Conservation (phyloP, 2,329 filamentous ascomycete species). For the Tolypocladium ovalisporum region DNA sequence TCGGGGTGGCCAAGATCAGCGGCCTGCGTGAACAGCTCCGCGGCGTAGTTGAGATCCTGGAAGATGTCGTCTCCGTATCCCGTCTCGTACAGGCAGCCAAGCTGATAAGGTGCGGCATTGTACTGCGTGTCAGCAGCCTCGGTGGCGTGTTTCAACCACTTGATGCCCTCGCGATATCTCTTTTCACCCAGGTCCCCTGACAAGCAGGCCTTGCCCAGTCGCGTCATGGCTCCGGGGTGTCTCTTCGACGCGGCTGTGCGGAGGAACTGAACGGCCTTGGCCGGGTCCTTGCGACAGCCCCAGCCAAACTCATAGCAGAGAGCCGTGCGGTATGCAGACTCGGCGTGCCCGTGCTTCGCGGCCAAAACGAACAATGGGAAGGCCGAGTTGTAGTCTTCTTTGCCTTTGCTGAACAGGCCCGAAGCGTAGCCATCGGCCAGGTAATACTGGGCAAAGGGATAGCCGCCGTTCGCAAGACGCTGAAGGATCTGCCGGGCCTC, state of each 20-base stretch:
- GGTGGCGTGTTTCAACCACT: conserved; percentile 89
- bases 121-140: conserved; percentile 88
- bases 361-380: conserved; percentile 89
- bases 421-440: conserved; percentile 90
- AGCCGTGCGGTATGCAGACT: conserved; percentile 86
- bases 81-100: conserved; percentile 78
- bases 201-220: conserved; percentile 82
- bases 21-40: conserved; percentile 87
- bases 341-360: conserved; percentile 93
- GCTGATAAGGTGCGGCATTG: conserved; percentile 83
- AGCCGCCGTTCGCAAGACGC: conserved; percentile 73
- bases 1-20: conserved; percentile 85
- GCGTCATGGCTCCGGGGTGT: conserved; percentile 89
- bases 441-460: conserved; percentile 97
- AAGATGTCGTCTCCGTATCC: conserved; percentile 95
- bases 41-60: conserved; percentile 79
- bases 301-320: conserved; percentile 98
- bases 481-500: conserved; percentile 88
- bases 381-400: conserved; percentile 80
- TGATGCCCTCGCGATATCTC: conserved; percentile 81
- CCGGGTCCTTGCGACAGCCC: conserved; percentile 82
- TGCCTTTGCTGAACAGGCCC: conserved; percentile 89
- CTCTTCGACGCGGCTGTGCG: conserved; percentile 84
- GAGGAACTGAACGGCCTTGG: conserved; percentile 90
- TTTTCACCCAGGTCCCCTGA: conserved; percentile 81